Conservation (phyloP, 108 stramenopile species). For the Schizochytrium sp. region DNA sequence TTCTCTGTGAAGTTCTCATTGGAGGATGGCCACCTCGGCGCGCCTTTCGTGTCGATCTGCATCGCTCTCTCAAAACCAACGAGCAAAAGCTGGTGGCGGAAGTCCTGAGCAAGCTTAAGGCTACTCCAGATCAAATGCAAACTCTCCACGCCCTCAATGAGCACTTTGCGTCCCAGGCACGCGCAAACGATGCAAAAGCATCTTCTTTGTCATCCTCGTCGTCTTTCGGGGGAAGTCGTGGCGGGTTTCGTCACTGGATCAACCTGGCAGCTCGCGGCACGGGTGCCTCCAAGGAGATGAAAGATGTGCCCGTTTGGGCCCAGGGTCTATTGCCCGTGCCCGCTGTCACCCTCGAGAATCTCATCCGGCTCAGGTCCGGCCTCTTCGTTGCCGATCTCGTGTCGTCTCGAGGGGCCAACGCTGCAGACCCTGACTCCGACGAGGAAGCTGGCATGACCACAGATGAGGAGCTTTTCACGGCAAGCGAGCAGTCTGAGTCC, state of each 20-base stretch:
- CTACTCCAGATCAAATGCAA: neutral
- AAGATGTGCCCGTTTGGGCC: neutral
- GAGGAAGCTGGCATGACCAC: neutral
- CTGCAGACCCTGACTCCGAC: neutral
- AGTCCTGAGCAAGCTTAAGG: neutral
- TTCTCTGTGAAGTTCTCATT: neutral
- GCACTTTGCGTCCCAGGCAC: neutral
- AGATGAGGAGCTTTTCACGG: neutral
- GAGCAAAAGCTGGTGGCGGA: neutral
- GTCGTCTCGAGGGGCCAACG: neutral
- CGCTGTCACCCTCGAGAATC: neutral
- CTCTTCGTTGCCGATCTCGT: neutral
- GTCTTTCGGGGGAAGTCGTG: no score
- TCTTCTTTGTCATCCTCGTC: no score
- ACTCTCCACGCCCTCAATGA: neutral
- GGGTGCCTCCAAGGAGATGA: neutral
- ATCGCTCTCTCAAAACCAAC: neutral
- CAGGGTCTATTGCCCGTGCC: neutral
- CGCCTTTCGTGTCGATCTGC: neutral
- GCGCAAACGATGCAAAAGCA: neutral
- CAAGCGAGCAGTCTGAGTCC: neutral
- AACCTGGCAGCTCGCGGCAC: neutral
- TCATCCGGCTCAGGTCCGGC: neutral
- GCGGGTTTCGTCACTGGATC: neutral
- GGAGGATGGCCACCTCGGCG: neutral